Conservation (phyloP, 192 early-diverging fungal species). For the Coemansia guatemalensis region DNA sequence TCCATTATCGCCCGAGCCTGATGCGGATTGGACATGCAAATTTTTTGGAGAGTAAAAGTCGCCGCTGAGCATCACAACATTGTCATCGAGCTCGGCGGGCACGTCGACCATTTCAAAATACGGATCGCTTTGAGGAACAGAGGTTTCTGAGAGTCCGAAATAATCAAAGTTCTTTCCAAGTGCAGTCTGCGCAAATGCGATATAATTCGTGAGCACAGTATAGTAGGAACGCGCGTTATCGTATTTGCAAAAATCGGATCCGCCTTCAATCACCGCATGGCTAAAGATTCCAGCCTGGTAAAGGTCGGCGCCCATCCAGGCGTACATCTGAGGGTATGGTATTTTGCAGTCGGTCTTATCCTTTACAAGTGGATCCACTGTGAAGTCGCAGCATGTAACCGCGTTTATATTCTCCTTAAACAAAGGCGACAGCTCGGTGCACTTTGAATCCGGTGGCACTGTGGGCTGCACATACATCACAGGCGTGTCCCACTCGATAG, state of each 20-base stretch:
- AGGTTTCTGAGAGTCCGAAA: no score
- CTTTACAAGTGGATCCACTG: neutral
- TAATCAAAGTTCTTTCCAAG: neutral
- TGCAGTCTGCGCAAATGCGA: neutral
- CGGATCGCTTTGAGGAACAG: no score
- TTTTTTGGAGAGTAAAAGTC: slow-evolving; percentile 1
- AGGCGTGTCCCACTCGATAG: no score
- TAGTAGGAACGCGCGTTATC: slow-evolving; percentile 14
- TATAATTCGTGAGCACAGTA: neutral
- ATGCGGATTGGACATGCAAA: no score
- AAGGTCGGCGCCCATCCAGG: neutral
- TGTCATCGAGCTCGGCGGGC: no score
- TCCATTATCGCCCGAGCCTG: no score
- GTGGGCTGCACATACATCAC: no score
- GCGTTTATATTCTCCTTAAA: neutral
- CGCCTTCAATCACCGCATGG: slow-evolving; percentile 6
- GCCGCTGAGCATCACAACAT: neutral
- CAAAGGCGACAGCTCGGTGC: no score
- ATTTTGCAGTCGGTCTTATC: slow-evolving; percentile 6
- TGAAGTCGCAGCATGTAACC: neutral
- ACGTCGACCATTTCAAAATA: neutral
- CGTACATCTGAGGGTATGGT: slow-evolving; percentile 20
- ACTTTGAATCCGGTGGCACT: no score
- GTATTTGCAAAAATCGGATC: slow-evolving; percentile 13
- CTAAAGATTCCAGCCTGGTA: slow-evolving; percentile 20